Conservation (phyloP, 176 grass and related monocot species). For the Pharus latifolius region DNA sequence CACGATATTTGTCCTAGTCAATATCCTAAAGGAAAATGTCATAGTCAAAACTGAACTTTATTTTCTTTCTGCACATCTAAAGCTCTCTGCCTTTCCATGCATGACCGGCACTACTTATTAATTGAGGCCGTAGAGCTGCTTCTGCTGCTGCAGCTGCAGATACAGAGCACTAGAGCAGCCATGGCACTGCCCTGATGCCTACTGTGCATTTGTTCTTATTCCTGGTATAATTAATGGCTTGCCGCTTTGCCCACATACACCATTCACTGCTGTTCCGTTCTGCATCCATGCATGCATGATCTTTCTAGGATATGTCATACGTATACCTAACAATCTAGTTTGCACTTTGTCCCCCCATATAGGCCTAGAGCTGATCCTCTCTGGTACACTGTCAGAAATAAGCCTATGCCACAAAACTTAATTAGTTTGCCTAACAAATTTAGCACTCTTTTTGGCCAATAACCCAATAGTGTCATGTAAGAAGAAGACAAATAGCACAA, state of each 20-base stretch:
- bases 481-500: too few relatives aligned
- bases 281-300: slow-evolving; percentile 11
- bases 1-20: not conserved
- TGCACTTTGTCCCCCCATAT: not conserved
- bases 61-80: not conserved
- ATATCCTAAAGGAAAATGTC: too few relatives aligned
- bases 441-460: too few relatives aligned
- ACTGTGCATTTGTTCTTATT: not conserved
- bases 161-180: not conserved
- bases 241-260: not conserved
- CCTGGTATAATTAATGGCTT: slow-evolving; percentile 4
- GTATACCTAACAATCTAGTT: not conserved
- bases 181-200: not conserved
- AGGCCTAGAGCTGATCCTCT: too few relatives aligned
- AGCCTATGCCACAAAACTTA: too few relatives aligned
- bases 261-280: slow-evolving; percentile 8
- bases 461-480: too few relatives aligned
- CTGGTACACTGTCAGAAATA: too few relatives aligned
- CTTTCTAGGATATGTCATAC: slow-evolving; percentile 17
- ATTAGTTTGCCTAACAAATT: too few relatives aligned
- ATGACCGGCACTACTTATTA: not conserved
- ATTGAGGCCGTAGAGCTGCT: not conserved
- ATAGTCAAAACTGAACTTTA: not conserved
- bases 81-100: too few relatives aligned
- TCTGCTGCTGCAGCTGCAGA: not conserved